Evolutionary conservation across 108 stramenopile species (phyloP).

Genomic region (Cyclostephanos tholiformis): DNA sequence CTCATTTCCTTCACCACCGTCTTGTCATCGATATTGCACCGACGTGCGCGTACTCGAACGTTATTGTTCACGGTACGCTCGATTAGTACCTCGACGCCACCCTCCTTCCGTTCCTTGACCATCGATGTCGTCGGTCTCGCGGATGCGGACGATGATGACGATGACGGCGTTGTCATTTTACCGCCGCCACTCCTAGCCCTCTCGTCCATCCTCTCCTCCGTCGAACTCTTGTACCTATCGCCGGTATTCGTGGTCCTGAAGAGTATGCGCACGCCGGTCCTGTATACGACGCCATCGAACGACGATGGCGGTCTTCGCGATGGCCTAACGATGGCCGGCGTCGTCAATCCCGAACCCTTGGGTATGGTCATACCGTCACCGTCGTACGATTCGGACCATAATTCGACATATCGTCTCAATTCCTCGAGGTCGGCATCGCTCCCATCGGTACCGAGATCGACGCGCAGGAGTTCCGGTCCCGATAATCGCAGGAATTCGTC

Average conservation of each 20-base stretch:
- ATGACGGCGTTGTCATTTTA: neutral
- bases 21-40: slow-evolving; percentile 77
- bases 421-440: slow-evolving; percentile 32
- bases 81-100: slow-evolving; percentile 64
- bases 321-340: slow-evolving; percentile 57
- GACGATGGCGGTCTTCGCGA: slow-evolving; percentile 21
- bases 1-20: slow-evolving; percentile 77
- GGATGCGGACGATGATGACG: neutral
- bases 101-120: slow-evolving; percentile 15
- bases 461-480: slow-evolving; percentile 74
- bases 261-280: slow-evolving; percentile 61
- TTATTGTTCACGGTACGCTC: slow-evolving; percentile 55
- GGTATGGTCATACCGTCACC: slow-evolving; percentile 42
- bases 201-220: slow-evolving; percentile 66
- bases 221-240: slow-evolving; percentile 61
- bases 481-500: slow-evolving; percentile 72
- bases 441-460: slow-evolving; percentile 30
- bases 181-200: slow-evolving; percentile 25
- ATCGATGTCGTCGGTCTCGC: neutral
- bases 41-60: slow-evolving; percentile 74
- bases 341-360: slow-evolving; percentile 72
- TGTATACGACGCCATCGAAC: slow-evolving; percentile 46
- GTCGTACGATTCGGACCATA: slow-evolving; percentile 64
- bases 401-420: slow-evolving; percentile 62
- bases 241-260: slow-evolving; percentile 79